Evolutionary conservation across 371 early-diverging fungal genomes (phyloP), one percentile per base, ranked within the genome.

Genomic region (Mortierella sp.): DNA sequence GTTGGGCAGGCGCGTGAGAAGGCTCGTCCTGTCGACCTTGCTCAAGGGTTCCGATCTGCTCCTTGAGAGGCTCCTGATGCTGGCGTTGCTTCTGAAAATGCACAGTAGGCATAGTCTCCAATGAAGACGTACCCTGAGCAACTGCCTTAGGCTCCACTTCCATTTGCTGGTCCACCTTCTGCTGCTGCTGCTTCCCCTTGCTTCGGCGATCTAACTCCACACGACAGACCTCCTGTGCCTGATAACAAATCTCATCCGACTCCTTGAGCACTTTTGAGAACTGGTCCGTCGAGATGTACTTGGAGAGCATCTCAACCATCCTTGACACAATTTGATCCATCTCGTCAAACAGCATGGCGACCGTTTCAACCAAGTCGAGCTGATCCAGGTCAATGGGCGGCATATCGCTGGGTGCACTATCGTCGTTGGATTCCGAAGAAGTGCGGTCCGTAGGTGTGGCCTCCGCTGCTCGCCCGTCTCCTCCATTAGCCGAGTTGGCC

Each of bases 291-390:
- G 82, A 55, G 39, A 77, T 69, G 40, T 72, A 64, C 61, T 77
- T 82, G 19, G 67, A 7, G 39, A 82, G 16, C 14, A 82, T 40
- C 6, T 74, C 74, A n/a, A 58, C 26, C 77, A 82, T 82, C 39
- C 52, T 45, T 8, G 58, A 22, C 22, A 74, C 50, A 10, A 71
- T 64, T 14, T 71, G 74, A 31, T 77, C 78, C 45, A 82, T 53
- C 34, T 74, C 72, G 8, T 82, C 69, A 64, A 82, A 74, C 0
- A 77, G 68, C 4, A 61, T 64, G 14, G 64, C 52, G 4, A 77
- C 44, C 10, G 47, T 45, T 37, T 77, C 78, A 0, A 71, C 47
- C 13, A 70, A 34, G 9, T 73, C 69, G 13, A 50, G 43, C 22
- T 48, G 29, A 53, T 31, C n/a, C 66, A 61, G 31, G 40, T 52